These are phyloP conservation scores for Pseudodiploospora longispora DNA, from an alignment of 2,329 filamentous ascomycete genomes.

Conservation along the genomic window DNA sequence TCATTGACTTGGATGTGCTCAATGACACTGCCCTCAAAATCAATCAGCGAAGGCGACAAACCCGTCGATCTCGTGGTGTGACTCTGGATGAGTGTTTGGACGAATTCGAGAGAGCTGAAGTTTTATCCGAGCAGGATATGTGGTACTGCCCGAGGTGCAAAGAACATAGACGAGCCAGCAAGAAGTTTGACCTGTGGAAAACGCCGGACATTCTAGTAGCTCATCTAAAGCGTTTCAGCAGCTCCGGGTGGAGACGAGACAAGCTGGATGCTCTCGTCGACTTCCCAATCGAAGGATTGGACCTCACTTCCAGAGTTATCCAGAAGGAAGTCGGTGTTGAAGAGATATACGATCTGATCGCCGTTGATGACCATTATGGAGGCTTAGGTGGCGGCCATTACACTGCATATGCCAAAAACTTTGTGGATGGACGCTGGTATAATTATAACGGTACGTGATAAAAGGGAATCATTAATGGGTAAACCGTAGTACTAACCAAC, in stretches of 20 bases:
- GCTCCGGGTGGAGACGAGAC: constrained; percentile 70
- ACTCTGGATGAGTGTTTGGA: constrained; percentile 84
- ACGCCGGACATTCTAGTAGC: constrained; percentile 90
- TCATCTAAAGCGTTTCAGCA: constrained; percentile 92
- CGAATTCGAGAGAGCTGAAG: constrained; percentile 89
- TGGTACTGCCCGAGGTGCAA: constrained; percentile 98
- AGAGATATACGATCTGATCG: constrained; percentile 86
- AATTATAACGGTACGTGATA: constrained; percentile 78
- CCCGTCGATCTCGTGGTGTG: constrained; percentile 52
- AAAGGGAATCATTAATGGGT: background rate
- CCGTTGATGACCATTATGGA: constrained; percentile 92
- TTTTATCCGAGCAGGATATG: constrained; percentile 88
- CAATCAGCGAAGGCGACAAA: constrained; percentile 56
- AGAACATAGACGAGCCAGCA: constrained; percentile 82
- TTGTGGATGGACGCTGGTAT: constrained; percentile 83
- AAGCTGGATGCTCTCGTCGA: constrained; percentile 89
- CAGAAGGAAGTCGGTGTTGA: constrained; percentile 73
- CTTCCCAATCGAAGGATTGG: constrained; percentile 81
- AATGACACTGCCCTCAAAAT: constrained; percentile 58
- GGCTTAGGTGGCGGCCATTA: constrained; percentile 93
- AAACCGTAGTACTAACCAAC: constrained; percentile 29
- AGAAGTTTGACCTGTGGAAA: constrained; percentile 97
- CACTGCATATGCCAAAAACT: constrained; percentile 90
- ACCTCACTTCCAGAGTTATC: constrained; percentile 72
- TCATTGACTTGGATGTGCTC: constrained; percentile 41